Percentiles rank a stretch among this genome's conserved stretches.
Evolutionary conservation across 83 land plant genomes (phyloP).

Genomic region (Picea abies): DNA sequence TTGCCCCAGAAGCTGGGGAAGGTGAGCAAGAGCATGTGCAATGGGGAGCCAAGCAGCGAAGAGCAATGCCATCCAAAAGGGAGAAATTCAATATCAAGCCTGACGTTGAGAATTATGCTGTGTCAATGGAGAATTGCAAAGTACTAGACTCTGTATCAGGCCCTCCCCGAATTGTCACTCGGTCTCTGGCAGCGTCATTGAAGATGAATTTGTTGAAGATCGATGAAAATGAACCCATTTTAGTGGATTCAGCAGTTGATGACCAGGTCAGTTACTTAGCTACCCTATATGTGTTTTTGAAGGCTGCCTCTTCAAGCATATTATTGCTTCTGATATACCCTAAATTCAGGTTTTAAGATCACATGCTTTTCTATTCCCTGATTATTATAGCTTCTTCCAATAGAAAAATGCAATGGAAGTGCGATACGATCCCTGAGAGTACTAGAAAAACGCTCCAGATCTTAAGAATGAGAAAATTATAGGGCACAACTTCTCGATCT

Average conservation of each 20-base stretch:
- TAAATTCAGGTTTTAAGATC: too few species aligned
- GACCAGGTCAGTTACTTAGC: not conserved
- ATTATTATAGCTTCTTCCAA: too few species aligned
- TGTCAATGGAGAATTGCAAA: not conserved
- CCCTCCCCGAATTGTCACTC: not conserved
- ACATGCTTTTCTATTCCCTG: too few species aligned
- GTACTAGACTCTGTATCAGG: not conserved
- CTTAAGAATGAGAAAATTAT: too few species aligned
- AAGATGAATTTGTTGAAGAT: not conserved
- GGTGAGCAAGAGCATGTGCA: not conserved
- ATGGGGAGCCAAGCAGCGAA: conserved; percentile 16
- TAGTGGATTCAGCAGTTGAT: not conserved
- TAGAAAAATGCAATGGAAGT: too few species aligned
- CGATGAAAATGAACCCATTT: not conserved
- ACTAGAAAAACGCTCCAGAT: too few species aligned
- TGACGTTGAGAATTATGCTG: not conserved
- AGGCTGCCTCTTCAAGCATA: not conserved
- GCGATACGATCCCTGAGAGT: too few species aligned
- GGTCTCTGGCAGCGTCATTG: conserved; percentile 3
- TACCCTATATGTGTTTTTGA: too few species aligned
- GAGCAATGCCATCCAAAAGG: not conserved
- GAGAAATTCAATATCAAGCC: not conserved
- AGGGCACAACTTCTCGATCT: too few species aligned
- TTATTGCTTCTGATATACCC: too few species aligned
- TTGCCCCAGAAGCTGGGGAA: not conserved